Base-by-base conservation (phyloP, 2,329 filamentous ascomycete genomes). In the Neonectria hederae region DNA sequence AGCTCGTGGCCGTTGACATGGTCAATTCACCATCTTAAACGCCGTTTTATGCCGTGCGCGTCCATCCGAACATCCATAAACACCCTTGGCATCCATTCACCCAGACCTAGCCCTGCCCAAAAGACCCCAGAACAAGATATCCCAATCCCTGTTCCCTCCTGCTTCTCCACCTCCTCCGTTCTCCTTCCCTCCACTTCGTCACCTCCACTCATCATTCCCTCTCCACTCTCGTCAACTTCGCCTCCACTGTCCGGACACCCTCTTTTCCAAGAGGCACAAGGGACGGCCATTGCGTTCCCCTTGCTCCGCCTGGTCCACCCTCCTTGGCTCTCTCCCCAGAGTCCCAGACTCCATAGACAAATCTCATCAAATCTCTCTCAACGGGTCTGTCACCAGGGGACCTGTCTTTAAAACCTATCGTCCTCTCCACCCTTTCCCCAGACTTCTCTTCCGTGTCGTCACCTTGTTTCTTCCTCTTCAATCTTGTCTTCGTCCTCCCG, bases 351-450 rank as follows among this genome's bases (percentile, higher is more conserved):
- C 63, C 63, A 22, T 45, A 26, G 32, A 61, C 42, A 70, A 61
- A 63, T 63, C 54, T 62, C 63, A 62, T 58, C 57, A 60, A 54
- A 62, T 64, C 60, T 62, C 22, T 54, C 52, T 54, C 54, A 54
- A 65, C 48, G 48, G 45, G 54, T 65, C 70, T 21, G 38, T 42
- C 38, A 42, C 38, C n/a, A 21, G 38, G n/a, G 42, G 52, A 35
- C 26, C 54, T 56, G 43, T 57, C 51, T 66, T 73, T 73, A 73
- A 72, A 73, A 69, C 54, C 65, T 51, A 66, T 70, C 60, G 63
- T 56, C 63, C 68, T 57, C 65, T 65, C 68, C 62, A 57, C 59
- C 59, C 53, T 48, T 66, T 63, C 65, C 67, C 67, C 65, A 62
- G 62, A 67, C 62, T 65, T 51, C 43, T 67, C 54, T 46, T 65